These are phyloP conservation scores for Steccherinum ochraceum DNA, from an alignment of 768 basidiomycete species.

Conservation along the genomic window DNA sequence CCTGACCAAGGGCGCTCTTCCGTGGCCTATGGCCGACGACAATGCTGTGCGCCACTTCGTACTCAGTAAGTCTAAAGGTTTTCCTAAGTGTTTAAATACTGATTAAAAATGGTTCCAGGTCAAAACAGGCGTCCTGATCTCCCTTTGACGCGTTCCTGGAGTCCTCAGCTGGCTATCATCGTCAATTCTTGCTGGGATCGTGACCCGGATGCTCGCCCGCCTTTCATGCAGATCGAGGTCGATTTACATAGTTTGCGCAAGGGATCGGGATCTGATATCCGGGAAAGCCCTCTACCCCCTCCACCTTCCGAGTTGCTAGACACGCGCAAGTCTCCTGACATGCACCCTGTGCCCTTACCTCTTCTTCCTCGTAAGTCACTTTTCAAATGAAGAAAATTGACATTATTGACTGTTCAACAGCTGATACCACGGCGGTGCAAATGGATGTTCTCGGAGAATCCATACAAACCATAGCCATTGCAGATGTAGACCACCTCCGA, in stretches of 20 bases:
- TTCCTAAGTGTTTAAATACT: conserved; percentile 27
- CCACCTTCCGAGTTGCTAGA: conserved; percentile 6
- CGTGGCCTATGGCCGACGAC: conserved; percentile 25
- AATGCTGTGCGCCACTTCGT: conserved; percentile 24
- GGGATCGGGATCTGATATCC: conserved; percentile 26
- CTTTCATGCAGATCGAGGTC: conserved; percentile 42
- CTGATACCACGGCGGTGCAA: conserved; percentile 17
- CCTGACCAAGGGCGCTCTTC: conserved; percentile 28
- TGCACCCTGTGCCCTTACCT: conserved; percentile 27
- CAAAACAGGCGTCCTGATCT: conserved; percentile 18
- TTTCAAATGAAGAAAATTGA: conserved; percentile 7
- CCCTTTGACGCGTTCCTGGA: conserved; percentile 18
- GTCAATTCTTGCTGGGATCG: conserved; percentile 52
- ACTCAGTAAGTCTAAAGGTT: conserved; percentile 14
- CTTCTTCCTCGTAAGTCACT: conserved; percentile 19
- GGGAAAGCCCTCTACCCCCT: conserved; percentile 27
- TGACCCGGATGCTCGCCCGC: conserved; percentile 43
- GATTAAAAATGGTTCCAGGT: conserved; percentile 14
- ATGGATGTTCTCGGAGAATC: not conserved
- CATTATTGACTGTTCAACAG: conserved; percentile 15
- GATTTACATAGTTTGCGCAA: conserved; percentile 41
- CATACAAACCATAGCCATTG: not conserved
- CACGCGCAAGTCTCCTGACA: conserved; percentile 27
- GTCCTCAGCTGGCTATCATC: conserved; percentile 30
- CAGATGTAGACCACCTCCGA: not conserved